Conservation (phyloP, 2,329 filamentous ascomycete species). For the Trichophyton benhamiae region DNA sequence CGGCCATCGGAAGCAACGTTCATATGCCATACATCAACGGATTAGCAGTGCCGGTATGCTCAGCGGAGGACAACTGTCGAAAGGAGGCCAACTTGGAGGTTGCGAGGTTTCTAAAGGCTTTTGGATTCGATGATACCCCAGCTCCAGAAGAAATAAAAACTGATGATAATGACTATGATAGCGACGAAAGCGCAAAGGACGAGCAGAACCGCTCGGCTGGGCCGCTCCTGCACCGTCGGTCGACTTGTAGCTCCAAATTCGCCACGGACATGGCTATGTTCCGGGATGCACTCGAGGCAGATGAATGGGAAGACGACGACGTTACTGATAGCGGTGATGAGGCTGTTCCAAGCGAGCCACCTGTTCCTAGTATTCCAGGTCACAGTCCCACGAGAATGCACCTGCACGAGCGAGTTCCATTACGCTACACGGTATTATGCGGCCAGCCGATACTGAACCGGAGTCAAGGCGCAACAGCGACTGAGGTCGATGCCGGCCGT, state of each 20-base stretch:
- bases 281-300: background rate
- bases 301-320: constrained; percentile 6
- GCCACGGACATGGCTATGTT: constrained; percentile 4
- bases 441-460: constrained; percentile 14
- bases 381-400: background rate
- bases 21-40: constrained; percentile 9
- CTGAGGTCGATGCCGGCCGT: constrained; percentile 6
- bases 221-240: background rate
- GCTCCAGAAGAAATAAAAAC: background rate
- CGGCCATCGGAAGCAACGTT: constrained; percentile 11
- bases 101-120: background rate
- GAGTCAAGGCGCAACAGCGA: background rate
- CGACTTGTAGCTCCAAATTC: constrained; percentile 2
- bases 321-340: constrained; percentile 4
- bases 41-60: constrained; percentile 12
- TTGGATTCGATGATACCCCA: background rate
- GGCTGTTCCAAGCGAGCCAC: background rate
- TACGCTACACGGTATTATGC: constrained; percentile 13
- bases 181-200: background rate
- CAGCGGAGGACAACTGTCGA: constrained; percentile 6
- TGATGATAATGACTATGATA: background rate
- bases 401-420: constrained; percentile 2
- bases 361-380: background rate
- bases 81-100: background rate
- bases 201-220: background rate